Percentiles rank a stretch among this genome's conserved stretches.
Evolutionary conservation across 192 early-diverging fungal genomes (phyloP).

Genomic region (Coemansia biformis): DNA sequence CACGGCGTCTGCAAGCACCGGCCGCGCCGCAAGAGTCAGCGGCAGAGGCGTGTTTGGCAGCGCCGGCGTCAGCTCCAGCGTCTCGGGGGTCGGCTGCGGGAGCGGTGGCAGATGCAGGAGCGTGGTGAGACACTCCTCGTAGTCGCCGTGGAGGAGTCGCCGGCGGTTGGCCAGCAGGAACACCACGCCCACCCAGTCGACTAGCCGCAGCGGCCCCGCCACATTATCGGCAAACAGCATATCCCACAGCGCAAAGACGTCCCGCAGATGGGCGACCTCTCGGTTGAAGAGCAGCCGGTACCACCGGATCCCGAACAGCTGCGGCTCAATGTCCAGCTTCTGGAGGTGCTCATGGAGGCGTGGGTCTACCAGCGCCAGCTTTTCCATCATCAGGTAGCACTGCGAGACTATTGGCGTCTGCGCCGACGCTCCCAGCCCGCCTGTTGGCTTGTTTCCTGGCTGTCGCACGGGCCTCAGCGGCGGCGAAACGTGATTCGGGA

Average conservation of each 20-base stretch:
- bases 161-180: slow-evolving; percentile 63
- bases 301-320: slow-evolving; percentile 94
- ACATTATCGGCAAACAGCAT: slow-evolving; percentile 81
- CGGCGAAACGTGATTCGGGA: slow-evolving; percentile 7
- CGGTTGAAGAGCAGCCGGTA: slow-evolving; percentile 85
- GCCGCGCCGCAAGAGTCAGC: neutral
- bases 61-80: slow-evolving; percentile 29
- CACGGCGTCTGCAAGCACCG: neutral
- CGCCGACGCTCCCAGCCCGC: no score
- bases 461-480: no score
- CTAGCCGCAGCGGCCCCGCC: slow-evolving; percentile 58
- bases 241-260: slow-evolving; percentile 81
- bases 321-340: slow-evolving; percentile 80
- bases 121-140: slow-evolving; percentile 58
- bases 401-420: slow-evolving; percentile 64
- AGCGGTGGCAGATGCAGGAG: slow-evolving; percentile 60
- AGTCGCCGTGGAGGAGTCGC: slow-evolving; percentile 57
- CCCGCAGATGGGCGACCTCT: slow-evolving; percentile 66
- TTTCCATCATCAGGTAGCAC: slow-evolving; percentile 68
- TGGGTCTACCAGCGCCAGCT: slow-evolving; percentile 65
- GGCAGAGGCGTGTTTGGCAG: slow-evolving; percentile 28
- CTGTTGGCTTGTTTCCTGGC: no score
- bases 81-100: slow-evolving; percentile 32
- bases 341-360: slow-evolving; percentile 68
- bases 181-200: slow-evolving; percentile 76